phyloP scores from a whole-genome alignment of 2,329 filamentous ascomycete genomes.

The Raffaelea ambrosiae region DNA sequence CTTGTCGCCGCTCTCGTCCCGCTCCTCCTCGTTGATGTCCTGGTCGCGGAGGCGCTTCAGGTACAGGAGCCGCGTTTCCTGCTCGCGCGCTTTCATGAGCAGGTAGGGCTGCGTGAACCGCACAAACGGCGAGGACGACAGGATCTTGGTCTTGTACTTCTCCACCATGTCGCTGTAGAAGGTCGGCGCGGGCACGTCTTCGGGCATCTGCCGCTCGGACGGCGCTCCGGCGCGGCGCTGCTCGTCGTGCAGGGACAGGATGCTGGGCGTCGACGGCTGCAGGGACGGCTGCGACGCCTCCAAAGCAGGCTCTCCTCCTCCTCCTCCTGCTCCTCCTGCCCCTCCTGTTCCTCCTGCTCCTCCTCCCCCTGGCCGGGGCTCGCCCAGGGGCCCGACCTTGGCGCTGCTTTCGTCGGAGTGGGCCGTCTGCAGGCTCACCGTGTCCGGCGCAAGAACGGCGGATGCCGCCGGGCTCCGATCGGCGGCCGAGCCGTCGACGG shows the following conservation, averaged over 20 bases:
- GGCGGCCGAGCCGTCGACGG: neutral
- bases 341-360: neutral
- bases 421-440: neutral
- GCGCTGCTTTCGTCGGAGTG: neutral
- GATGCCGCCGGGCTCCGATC: constrained; percentile 1
- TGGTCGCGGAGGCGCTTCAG: constrained; percentile 78
- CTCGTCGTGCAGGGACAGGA: neutral
- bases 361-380: too few species aligned
- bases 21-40: constrained; percentile 48
- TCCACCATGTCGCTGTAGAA: constrained; percentile 94
- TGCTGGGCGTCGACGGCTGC: neutral
- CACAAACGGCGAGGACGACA: constrained; percentile 94
- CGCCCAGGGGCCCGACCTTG: neutral
- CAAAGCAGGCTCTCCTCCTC: neutral
- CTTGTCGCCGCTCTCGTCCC: constrained; percentile 47
- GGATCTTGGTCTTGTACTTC: constrained; percentile 83
- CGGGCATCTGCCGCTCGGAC: constrained; percentile 54
- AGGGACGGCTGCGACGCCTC: neutral
- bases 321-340: neutral
- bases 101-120: constrained; percentile 92
- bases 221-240: constrained; percentile 23
- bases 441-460: neutral
- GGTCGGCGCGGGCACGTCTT: constrained; percentile 76
- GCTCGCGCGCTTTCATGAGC: constrained; percentile 82
- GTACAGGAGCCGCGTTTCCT: constrained; percentile 76